phyloP scores from a whole-genome alignment of 148 eudicot genomes.

The Talinum fruticosum region DNA sequence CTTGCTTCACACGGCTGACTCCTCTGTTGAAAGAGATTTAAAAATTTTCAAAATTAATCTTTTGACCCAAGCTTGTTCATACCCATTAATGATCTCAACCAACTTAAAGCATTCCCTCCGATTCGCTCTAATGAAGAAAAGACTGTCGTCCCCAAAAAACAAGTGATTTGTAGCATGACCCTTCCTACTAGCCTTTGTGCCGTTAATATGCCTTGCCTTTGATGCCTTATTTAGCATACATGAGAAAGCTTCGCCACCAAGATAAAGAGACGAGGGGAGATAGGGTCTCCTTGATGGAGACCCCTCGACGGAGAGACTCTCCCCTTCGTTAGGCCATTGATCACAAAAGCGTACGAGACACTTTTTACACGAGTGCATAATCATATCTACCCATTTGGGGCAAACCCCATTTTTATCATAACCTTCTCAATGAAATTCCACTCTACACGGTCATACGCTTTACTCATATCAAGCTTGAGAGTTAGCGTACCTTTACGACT shows the following conservation, averaged over 20 bases:
- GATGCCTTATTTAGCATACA: background rate
- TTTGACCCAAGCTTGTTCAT: background rate
- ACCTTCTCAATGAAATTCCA: background rate
- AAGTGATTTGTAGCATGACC: background rate
- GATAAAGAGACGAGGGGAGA: background rate
- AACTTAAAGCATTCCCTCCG: background rate
- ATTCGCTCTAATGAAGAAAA: background rate
- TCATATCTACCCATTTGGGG: background rate
- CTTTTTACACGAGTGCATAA: background rate
- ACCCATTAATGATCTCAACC: background rate
- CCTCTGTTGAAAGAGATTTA: background rate
- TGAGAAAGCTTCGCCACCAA: background rate
- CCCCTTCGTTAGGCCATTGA: background rate
- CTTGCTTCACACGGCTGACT: background rate
- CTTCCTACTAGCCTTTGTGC: background rate
- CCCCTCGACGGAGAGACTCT: background rate
- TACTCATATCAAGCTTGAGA: background rate
- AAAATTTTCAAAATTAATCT: background rate
- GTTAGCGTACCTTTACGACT: background rate
- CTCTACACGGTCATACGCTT: background rate
- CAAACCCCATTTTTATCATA: background rate
- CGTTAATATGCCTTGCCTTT: background rate
- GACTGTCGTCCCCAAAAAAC: background rate
- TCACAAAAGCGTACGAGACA: background rate
- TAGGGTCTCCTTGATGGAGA: background rate